Conservation (phyloP, 2,329 filamentous ascomycete species). For the Fusarium sp. region DNA sequence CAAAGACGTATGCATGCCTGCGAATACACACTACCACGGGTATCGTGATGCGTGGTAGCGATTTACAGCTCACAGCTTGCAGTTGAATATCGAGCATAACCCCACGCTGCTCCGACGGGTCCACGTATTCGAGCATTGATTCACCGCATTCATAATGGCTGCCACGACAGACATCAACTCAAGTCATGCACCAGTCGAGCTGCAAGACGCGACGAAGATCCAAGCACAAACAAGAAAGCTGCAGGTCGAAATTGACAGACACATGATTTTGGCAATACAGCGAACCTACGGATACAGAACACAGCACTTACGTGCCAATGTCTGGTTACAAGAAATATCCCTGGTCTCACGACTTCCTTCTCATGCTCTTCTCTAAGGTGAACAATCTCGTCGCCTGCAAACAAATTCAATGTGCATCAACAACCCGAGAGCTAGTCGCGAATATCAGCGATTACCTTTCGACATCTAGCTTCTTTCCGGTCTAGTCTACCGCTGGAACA, state of each 20-base stretch:
- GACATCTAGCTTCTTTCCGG: conserved; percentile 20
- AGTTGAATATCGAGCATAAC: conserved; percentile 15
- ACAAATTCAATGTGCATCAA: conserved; percentile 7
- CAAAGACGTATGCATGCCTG: background rate
- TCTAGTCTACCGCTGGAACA: conserved; percentile 29
- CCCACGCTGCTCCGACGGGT: conserved; percentile 18
- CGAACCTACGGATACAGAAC: too few species aligned
- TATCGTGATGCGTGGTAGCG: conserved; percentile 8
- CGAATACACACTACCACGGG: conserved; percentile 1
- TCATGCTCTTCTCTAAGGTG: conserved; percentile 1
- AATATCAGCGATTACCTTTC: conserved; percentile 20
- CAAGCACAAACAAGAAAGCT: background rate
- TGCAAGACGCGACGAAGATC: conserved; percentile 4
- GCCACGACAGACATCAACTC: conserved; percentile 26
- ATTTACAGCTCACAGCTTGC: conserved; percentile 19
- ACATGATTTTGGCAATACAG: too few species aligned
- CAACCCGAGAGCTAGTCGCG: conserved; percentile 11
- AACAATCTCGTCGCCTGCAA: conserved; percentile 11
- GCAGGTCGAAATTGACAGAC: conserved; percentile 5
- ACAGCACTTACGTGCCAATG: too few species aligned
- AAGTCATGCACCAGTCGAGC: conserved; percentile 17
- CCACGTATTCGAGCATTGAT: conserved; percentile 37
- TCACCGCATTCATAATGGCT: conserved; percentile 33
- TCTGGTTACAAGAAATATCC: background rate
- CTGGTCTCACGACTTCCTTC: conserved; percentile 2